Evolutionary conservation across 179 eudicot species (phyloP).

Genomic region (Beta macrorhiza): DNA sequence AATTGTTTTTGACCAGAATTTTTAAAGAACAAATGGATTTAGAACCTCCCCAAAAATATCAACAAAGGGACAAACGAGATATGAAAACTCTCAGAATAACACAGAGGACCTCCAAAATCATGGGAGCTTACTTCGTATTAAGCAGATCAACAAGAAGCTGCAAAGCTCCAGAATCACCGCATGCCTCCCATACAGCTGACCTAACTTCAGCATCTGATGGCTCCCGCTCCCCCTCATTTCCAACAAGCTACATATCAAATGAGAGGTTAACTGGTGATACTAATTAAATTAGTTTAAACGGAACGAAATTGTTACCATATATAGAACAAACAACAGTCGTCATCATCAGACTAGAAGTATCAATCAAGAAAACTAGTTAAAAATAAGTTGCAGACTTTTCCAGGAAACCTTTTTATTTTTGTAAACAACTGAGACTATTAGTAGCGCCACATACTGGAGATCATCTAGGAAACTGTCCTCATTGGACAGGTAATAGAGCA

Average conservation of each 20-base stretch:
- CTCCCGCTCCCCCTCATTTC: constrained; percentile 63
- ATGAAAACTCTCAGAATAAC: not conserved
- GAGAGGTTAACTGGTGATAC: not conserved
- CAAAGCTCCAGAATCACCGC: constrained; percentile 93
- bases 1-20: not conserved
- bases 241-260: constrained; percentile 61
- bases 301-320: not conserved
- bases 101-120: not conserved
- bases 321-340: not conserved
- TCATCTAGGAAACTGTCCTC: not conserved
- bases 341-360: not conserved
- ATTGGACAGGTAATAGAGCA: not conserved
- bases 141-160: constrained; percentile 89
- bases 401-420: no score
- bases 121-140: constrained; percentile 56
- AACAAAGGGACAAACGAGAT: not conserved
- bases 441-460: not conserved
- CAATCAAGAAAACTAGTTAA: not conserved
- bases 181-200: constrained; percentile 93
- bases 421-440: not conserved
- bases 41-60: not conserved
- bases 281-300: not conserved
- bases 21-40: not conserved
- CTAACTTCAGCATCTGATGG: constrained; percentile 83
- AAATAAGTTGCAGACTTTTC: not conserved